Evolutionary conservation across 768 basidiomycete genomes (phyloP).

Genomic region (Termitomyces sp.): DNA sequence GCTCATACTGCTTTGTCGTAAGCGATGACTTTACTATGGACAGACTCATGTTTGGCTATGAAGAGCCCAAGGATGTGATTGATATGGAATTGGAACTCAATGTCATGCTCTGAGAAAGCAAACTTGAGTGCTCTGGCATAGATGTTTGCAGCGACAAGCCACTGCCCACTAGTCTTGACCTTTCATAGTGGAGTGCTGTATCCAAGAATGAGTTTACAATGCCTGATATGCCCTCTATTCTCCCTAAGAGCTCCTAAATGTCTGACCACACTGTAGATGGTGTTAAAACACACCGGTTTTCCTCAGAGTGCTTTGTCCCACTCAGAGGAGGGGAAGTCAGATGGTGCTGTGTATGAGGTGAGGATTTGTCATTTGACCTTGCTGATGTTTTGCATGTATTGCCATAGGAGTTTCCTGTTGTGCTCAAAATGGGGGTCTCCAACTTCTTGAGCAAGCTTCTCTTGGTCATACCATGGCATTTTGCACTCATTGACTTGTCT

Average conservation of each 20-base stretch:
- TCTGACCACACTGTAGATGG: conserved; percentile 3
- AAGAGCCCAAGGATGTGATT: conserved; percentile 15
- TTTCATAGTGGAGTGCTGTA: not conserved
- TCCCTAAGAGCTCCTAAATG: conserved; percentile 12
- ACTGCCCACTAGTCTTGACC: not conserved
- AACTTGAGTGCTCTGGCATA: conserved; percentile 13
- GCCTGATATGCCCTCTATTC: conserved; percentile 10
- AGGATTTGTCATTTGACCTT: too few relatives aligned
- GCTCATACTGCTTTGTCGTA: conserved; percentile 23
- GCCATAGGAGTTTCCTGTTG: too few relatives aligned
- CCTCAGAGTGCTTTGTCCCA: not conserved
- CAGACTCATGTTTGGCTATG: too few relatives aligned
- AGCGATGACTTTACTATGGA: conserved; percentile 14
- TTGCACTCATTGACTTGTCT: too few relatives aligned
- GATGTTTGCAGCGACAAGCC: not conserved
- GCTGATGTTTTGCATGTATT: too few relatives aligned
- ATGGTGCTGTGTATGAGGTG: not conserved
- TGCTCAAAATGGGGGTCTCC: too few relatives aligned
- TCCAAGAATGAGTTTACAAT: conserved; percentile 8
- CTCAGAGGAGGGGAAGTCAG: not conserved
- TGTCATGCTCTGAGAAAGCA: conserved; percentile 19
- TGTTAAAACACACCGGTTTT: not conserved
- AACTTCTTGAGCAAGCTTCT: too few relatives aligned
- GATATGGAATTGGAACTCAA: conserved; percentile 19
- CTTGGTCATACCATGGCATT: too few relatives aligned